Evolutionary conservation across 2,329 filamentous ascomycete genomes (phyloP), one percentile per base, ranked within the genome.

Genomic region (Aspergillus costaricaensis): DNA sequence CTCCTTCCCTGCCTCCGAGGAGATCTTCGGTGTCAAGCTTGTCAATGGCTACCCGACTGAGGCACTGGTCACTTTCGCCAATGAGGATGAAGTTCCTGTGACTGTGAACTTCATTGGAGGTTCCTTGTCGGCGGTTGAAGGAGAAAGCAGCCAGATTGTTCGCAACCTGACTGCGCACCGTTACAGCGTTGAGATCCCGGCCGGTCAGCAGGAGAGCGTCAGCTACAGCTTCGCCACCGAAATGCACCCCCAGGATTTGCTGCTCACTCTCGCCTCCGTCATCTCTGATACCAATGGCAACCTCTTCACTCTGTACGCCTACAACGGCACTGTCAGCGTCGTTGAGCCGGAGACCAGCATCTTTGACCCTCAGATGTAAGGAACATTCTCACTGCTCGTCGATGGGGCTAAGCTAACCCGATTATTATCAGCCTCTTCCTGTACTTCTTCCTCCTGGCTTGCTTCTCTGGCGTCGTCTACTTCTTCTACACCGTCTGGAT

Each of bases 401-500:
- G 4, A 36, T 14, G 4, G 12, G 30, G 4, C 5, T 15, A 43
- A 21, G 19, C 65, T 62, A 32, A 62, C 48, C 2, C n/a, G 30
- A 10, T 38, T 44, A 14, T 4, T 23, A 38, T 15, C 65, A 98
- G 95, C 75, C 92, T 98, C 81, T 99, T 99, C 88, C 88, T 99
- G 65, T 98, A 98, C 83, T 84, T 96, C 75, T 88, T 98, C 83
- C 90, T 99, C 70, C 83, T 89, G 57, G 88, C 85, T 63, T 86
- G 84, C 65, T 96, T 96, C 76, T 87, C 80, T 66, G 92, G 90
- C 64, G 92, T 89, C 57, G 86, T 90, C 76, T 97, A 94, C 87
- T 96, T 96, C 79, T 92, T 97, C 81, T 99, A 99, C 86, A 95
- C 90, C 83, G 96, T 94, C 72, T 98, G 94, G 92, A 90, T 99